phyloP scores from a whole-genome alignment of 345 rosid species.

The Theobroma cacao region DNA sequence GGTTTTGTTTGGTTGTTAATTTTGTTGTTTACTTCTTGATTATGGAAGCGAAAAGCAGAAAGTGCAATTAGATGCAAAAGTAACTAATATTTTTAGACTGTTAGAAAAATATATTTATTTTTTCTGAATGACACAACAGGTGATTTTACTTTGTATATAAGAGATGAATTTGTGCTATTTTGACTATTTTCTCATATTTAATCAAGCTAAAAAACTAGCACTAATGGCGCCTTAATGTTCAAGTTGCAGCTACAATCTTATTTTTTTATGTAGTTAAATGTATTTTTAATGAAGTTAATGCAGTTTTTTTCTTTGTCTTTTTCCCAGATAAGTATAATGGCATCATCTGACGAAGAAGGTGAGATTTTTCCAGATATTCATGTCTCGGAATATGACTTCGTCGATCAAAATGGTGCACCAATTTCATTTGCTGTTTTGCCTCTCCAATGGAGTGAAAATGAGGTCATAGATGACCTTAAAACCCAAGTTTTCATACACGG shows the following conservation, averaged over 20 bases:
- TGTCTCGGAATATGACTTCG: slow-evolving; percentile 35
- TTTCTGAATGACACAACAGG: no score
- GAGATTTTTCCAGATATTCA: slow-evolving; percentile 27
- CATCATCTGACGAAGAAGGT: slow-evolving; percentile 50
- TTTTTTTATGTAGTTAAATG: not conserved
- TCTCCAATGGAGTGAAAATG: slow-evolving; percentile 28
- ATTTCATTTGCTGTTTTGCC: slow-evolving; percentile 41
- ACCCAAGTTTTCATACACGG: slow-evolving; percentile 33
- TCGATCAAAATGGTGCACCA: slow-evolving; percentile 26
- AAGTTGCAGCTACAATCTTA: not conserved
- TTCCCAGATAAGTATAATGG: slow-evolving; percentile 22
- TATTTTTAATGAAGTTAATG: not conserved
- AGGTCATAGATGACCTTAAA: slow-evolving; percentile 1
- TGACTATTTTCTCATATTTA: no score
- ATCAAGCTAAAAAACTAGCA: no score
- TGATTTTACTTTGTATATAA: no score
- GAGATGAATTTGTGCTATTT: not conserved
- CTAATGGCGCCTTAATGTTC: not conserved
- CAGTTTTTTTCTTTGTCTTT: not conserved
- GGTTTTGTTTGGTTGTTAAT: not conserved
- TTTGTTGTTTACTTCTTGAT: not conserved
- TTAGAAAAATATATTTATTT: no score
- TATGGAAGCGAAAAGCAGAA: not conserved
- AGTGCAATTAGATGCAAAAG: not conserved
- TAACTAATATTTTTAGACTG: not conserved